Percentiles rank a stretch among this genome's conserved stretches.
phyloP scores from a whole-genome alignment of 805 yeast species.

The Komagataella phaffii region DNA sequence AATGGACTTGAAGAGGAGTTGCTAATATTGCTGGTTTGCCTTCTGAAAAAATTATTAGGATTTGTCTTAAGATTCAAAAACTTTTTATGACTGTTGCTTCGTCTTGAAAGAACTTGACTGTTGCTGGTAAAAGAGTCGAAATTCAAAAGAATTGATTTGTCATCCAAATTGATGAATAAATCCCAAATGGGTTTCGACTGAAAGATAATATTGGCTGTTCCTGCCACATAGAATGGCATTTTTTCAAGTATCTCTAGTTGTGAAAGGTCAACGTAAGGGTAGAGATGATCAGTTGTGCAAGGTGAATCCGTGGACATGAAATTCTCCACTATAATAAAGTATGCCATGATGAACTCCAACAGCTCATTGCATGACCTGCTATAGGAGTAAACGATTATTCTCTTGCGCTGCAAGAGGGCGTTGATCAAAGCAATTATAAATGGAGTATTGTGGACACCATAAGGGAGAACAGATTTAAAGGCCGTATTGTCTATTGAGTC shows the following conservation, averaged over 20 bases:
- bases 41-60: background rate
- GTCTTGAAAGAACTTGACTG: slow-evolving; percentile 2
- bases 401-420: slow-evolving; percentile 34
- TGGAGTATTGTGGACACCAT: slow-evolving; percentile 17
- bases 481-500: background rate
- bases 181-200: slow-evolving; percentile 48
- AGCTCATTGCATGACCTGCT: slow-evolving; percentile 32
- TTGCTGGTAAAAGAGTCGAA: slow-evolving; percentile 1
- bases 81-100: slow-evolving; percentile 9
- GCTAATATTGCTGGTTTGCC: background rate
- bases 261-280: slow-evolving; percentile 52
- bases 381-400: slow-evolving; percentile 21
- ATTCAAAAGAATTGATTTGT: slow-evolving; percentile 23
- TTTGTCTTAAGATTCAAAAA: slow-evolving; percentile 3
- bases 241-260: slow-evolving; percentile 33
- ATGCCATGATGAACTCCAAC: slow-evolving; percentile 28
- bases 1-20: background rate
- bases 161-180: slow-evolving; percentile 45
- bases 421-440: slow-evolving; percentile 31
- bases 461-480: slow-evolving; percentile 4
- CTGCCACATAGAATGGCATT: slow-evolving; percentile 35
- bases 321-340: slow-evolving; percentile 14
- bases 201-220: slow-evolving; percentile 57
- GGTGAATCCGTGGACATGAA: slow-evolving; percentile 24
- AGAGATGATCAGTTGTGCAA: slow-evolving; percentile 10